Conservation (phyloP, 805 yeast species). For the Saccharomyces paradoxus region DNA sequence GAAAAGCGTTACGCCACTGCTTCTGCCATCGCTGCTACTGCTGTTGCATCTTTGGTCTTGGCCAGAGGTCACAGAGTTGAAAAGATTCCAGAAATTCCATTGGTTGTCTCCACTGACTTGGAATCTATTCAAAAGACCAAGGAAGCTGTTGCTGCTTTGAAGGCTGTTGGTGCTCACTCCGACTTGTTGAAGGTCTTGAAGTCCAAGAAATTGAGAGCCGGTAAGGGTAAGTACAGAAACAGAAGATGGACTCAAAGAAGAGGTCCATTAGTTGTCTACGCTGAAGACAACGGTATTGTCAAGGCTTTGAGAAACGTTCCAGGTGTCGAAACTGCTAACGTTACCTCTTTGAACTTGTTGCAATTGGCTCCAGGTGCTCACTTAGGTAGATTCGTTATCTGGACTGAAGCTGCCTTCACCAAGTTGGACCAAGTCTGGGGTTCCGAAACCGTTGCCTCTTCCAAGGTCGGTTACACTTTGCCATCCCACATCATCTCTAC, state of each 20-base stretch:
- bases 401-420: slow-evolving; percentile 98
- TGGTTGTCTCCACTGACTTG: slow-evolving; percentile 87
- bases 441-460: slow-evolving; percentile 73
- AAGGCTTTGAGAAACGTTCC: slow-evolving; percentile 99
- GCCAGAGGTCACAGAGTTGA: slow-evolving; percentile 99
- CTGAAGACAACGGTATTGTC: slow-evolving; percentile 93
- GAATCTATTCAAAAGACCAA: slow-evolving; percentile 94
- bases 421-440: slow-evolving; percentile 96
- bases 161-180: slow-evolving; percentile 98
- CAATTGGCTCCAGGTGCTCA: slow-evolving; percentile 99
- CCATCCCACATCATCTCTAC: slow-evolving; percentile 92
- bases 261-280: slow-evolving; percentile 98
- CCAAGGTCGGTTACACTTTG: slow-evolving; percentile 83
- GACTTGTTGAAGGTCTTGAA: slow-evolving; percentile 96
- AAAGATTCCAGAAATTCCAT: slow-evolving; percentile 95
- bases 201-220: slow-evolving; percentile 98
- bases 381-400: slow-evolving; percentile 98
- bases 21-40: slow-evolving; percentile 98
- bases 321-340: slow-evolving; percentile 97
- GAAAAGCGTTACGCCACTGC: slow-evolving; percentile 99
- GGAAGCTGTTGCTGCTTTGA: slow-evolving; percentile 96
- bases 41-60: slow-evolving; percentile 93
- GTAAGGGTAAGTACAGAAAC: slow-evolving; percentile 99
- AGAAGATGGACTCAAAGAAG: slow-evolving; percentile 99
- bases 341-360: slow-evolving; percentile 84